These are phyloP conservation scores for Sporisorium scitamineum DNA, from an alignment of 1,284 basidiomycete species.

Conservation along the genomic window DNA sequence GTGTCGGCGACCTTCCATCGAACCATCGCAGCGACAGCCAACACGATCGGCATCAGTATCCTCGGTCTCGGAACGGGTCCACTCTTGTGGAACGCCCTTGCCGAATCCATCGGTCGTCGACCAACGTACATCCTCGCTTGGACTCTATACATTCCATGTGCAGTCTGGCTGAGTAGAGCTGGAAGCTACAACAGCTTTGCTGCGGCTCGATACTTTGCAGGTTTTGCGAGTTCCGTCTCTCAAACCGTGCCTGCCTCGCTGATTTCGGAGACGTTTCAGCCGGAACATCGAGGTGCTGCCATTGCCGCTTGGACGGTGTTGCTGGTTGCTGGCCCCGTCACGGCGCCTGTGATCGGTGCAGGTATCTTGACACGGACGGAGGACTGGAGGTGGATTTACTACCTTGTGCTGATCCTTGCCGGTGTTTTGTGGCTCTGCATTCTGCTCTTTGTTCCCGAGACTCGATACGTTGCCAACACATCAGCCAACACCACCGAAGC, in stretches of 20 bases:
- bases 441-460: constrained; percentile 68
- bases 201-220: constrained; percentile 53
- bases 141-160: constrained; percentile 66
- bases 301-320: constrained; percentile 65
- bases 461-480: constrained; percentile 60
- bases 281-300: constrained; percentile 67
- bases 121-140: constrained; percentile 69
- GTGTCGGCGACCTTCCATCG: constrained; percentile 57
- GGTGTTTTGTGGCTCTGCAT: constrained; percentile 61
- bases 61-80: constrained; percentile 70
- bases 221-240: constrained; percentile 36
- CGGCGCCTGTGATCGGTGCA: constrained; percentile 68
- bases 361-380: constrained; percentile 58
- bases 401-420: constrained; percentile 66
- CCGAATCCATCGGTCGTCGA: constrained; percentile 64
- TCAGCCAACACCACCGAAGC: neutral
- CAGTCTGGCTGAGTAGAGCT: constrained; percentile 66
- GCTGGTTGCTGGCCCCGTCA: constrained; percentile 61
- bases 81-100: constrained; percentile 60
- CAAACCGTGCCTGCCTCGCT: constrained; percentile 51
- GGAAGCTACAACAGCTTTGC: constrained; percentile 49
- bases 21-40: constrained; percentile 62
- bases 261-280: constrained; percentile 51
- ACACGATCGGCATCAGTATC: constrained; percentile 69
- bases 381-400: constrained; percentile 65